These are phyloP conservation scores for Aspergillus luchuensis DNA, from an alignment of 2,329 filamentous ascomycete genomes.

Conservation along the genomic window DNA sequence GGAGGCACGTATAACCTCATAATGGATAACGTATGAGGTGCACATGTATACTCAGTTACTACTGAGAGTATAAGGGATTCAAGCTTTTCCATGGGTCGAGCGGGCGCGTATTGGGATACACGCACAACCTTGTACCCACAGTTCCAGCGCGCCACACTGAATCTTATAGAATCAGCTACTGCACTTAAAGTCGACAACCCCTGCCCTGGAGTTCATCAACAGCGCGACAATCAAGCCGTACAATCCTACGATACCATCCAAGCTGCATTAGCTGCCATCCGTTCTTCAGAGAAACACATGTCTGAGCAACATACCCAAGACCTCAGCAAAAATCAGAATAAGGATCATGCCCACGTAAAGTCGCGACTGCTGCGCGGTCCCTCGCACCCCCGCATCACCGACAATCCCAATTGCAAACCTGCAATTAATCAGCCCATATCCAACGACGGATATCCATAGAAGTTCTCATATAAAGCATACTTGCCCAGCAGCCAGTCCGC, in stretches of 20 bases:
- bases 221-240: conserved; percentile 10
- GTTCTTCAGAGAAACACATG: not conserved
- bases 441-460: not conserved
- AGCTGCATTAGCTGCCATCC: not conserved
- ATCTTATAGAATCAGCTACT: not conserved
- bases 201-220: conserved; percentile 1
- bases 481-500: conserved; percentile 74
- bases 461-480: conserved; percentile 17
- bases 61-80: too few species aligned
- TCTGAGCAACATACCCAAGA: conserved; percentile 69
- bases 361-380: conserved; percentile 54
- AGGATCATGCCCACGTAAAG: conserved; percentile 97
- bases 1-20: too few species aligned
- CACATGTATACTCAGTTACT: too few species aligned
- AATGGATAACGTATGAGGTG: too few species aligned
- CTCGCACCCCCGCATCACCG: conserved; percentile 57
- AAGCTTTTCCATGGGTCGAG: too few species aligned
- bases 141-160: not conserved
- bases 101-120: too few species aligned
- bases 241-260: not conserved
- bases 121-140: not conserved
- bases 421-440: conserved; percentile 16
- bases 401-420: conserved; percentile 84
- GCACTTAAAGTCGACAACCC: conserved; percentile 1
- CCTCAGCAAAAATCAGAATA: conserved; percentile 99